Evolutionary conservation across 352 stramenopile genomes (phyloP), one percentile per base, ranked within the genome.

Genomic region (Hyaloperonospora arabidopsidis): DNA sequence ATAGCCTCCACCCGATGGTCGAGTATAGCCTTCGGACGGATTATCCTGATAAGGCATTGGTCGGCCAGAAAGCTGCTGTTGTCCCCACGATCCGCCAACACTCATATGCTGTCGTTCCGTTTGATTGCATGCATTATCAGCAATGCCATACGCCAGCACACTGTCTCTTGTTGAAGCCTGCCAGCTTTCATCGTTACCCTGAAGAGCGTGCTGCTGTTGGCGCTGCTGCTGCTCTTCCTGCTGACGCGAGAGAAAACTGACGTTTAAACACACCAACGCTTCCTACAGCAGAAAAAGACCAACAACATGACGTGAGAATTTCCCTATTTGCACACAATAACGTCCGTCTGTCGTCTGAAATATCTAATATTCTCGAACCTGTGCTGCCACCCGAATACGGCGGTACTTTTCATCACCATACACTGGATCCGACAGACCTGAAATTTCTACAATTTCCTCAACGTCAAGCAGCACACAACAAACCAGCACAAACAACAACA

Each of bases 341-440:
- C 35, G 5, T 18, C n/a, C n/a, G 35, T 22, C 15, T 19, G 38
- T 44, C 35, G 35, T 18, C n/a, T 19, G 19, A 18, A 14, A 10
- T 21, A 44, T 13, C 32, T 5, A 21, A 44, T 5, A n/a, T 21
- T 2, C 35, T 18, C 35, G 12, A 43, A 88, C 78, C 70, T 92
- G 80, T 14, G 76, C 70, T 23, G 81, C 77, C 14, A 89, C 80
- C 13, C 83, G 78, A 58, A 93, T 88, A n/a, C 81, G 83, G 21
- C 83, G 80, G 57, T 87, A 88, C 52, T 86, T 85, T 54, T 93
- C 83, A 40, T 93, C 81, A 23, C 80, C 80, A 55, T 87, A 87
- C 32, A 87, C 70, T 10, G 83, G 79, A 61, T 93, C 83, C 17
- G 73, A 72, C 7, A 75, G 68, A 0, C 83, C 83, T n/a, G 77